These are phyloP conservation scores for Rhizoclosmatium sp. DNA, from an alignment of 192 early-diverging fungal genomes.

Conservation along the genomic window DNA sequence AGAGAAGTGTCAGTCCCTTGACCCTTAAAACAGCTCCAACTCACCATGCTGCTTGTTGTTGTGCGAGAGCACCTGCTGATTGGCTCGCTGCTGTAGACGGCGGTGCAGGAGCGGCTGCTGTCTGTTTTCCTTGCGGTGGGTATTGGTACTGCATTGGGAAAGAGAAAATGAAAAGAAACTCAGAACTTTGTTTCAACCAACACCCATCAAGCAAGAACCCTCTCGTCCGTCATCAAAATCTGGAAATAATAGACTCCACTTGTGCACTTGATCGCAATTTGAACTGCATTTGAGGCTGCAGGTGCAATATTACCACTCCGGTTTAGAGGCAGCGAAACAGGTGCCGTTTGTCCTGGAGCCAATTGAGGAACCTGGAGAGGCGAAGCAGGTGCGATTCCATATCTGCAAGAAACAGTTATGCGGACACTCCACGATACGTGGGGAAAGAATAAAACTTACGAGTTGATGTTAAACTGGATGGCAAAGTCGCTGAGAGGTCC, in stretches of 20 bases:
- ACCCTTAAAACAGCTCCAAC: not conserved
- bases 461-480: conserved; percentile 84
- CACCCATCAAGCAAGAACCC: conserved; percentile 9
- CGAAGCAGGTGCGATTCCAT: conserved; percentile 61
- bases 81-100: not conserved
- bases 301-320: conserved; percentile 48
- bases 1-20: not conserved
- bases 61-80: not conserved
- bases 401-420: conserved; percentile 45
- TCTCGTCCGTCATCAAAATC: conserved; percentile 48
- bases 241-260: conserved; percentile 77
- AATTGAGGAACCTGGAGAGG: conserved; percentile 54
- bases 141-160: not conserved
- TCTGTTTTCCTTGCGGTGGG: not conserved
- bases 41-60: not conserved
- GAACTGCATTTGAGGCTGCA: conserved; percentile 53
- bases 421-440: not conserved
- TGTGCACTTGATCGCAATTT: conserved; percentile 75
- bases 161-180: not conserved
- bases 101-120: not conserved
- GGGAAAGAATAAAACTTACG: conserved; percentile 35
- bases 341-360: conserved; percentile 52
- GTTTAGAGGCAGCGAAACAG: conserved; percentile 58
- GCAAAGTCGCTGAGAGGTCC: conserved; percentile 69
- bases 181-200: not conserved